Base-by-base conservation (phyloP, 2,329 filamentous ascomycete species). In the Pyricularia pennisetigena region DNA sequence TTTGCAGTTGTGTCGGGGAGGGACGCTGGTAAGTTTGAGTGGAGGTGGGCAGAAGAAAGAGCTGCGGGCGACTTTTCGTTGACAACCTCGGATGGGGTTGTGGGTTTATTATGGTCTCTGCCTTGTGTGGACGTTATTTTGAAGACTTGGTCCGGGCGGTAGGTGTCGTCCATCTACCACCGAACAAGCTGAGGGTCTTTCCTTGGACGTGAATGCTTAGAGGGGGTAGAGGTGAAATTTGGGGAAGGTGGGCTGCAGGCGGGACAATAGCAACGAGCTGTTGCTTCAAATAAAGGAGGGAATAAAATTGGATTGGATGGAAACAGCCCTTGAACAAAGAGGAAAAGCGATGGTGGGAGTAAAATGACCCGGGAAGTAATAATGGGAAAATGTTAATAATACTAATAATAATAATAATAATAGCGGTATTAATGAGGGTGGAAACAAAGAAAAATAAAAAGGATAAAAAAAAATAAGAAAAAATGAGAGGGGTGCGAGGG, bases 241-340 rank as follows among this genome's bases (percentile, higher is more conserved):
- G 41, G 41, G 16, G 41, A 49, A 49, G 41, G 41, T 49, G 41
- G 41, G 41, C 41, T 49, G 41, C 41, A 6, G 41, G 41, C 61
- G 59, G 57, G 67, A 63, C 57, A 41, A 62, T 54, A 57, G 49
- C 65, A 49, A 49, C 41, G 6, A n/a, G 32, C 8, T 10, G 65
- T 57, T 66, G 65, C 35, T 61, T 66, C 65, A 66, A 63, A 68
- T 64, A 68, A 64, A 63, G n/a, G 41, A 30, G 64, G 66, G 29
- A 61, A 24, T 29, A 29, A 29, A 54, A 54, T 59, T 41, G 41
- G 24, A 49, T 35, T 49, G 59, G 59, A 68, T 54, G 59, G 32
- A 54, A 68, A 62, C 57, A 28, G 64, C 30, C 64, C 35, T 41
- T 54, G 64, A 26, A 35, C 23, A 41, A 66, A 23, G 49, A 66